A percentile compares a stretch with the other conserved stretches of the same genome.
Evolutionary conservation across 78 protist genomes (phyloP).

Genomic region (Dictyostelium brefeldianum): DNA sequence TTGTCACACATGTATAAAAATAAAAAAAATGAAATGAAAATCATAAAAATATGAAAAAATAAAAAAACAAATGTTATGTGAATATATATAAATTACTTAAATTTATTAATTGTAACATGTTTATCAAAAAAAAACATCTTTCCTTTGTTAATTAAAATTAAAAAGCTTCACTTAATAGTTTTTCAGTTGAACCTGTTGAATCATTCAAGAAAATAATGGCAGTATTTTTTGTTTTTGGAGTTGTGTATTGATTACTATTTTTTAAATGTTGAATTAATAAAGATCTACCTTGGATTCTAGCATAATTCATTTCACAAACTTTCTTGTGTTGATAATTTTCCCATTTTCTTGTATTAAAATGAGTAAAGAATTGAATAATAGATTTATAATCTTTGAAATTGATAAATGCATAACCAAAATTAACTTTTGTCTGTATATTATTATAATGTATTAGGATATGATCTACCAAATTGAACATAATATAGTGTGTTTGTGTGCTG

Average conservation of each 20-base stretch:
- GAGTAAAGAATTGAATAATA: slow-evolving; percentile 70
- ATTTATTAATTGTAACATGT: neutral
- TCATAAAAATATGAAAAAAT: neutral
- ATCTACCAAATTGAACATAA: neutral
- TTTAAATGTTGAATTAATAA: slow-evolving; percentile 62
- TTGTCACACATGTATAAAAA: neutral
- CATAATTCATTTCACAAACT: slow-evolving; percentile 91
- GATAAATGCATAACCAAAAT: slow-evolving; percentile 94
- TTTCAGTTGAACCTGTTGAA: neutral
- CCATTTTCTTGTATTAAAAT: slow-evolving; percentile 88
- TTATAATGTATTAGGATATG: too few species aligned
- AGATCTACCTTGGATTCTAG: slow-evolving; percentile 78
- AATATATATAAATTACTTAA: too few species aligned
- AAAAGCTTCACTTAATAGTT: neutral
- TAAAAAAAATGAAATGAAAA: neutral
- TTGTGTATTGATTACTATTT: neutral
- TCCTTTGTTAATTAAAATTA: neutral
- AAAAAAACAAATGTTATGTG: neutral
- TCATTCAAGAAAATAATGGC: neutral
- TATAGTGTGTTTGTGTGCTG: too few species aligned
- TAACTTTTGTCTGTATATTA: slow-evolving; percentile 90
- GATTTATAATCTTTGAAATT: slow-evolving; percentile 71
- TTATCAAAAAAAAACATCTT: too few species aligned
- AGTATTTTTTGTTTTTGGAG: neutral
- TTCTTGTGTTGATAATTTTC: slow-evolving; percentile 84